phyloP scores from a whole-genome alignment of 129 eudicot genomes.

The Deinandra increscens region DNA sequence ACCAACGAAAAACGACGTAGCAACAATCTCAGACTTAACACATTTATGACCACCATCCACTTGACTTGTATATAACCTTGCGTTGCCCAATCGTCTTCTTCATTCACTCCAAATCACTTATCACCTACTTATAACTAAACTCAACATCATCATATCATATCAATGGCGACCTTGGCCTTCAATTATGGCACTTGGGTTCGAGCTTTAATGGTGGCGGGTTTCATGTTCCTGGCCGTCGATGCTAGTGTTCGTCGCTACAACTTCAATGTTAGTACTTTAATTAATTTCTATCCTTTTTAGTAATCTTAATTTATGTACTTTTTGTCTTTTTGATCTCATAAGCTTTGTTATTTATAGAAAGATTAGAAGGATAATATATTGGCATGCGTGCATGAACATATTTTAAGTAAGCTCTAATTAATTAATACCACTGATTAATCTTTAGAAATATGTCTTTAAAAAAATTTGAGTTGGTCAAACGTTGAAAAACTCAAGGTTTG shows the following conservation, averaged over 20 bases:
- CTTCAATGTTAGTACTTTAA: conserved; percentile 53
- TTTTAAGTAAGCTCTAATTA: too few relatives aligned
- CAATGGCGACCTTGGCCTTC: conserved; percentile 34
- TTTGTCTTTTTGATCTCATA: too few relatives aligned
- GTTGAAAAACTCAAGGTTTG: too few relatives aligned
- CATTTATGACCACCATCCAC: conserved; percentile 1
- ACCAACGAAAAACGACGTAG: conserved; percentile 47
- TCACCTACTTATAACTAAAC: too few relatives aligned
- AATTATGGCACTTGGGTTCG: conserved; percentile 38
- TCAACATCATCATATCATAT: neutral
- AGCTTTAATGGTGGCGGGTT: conserved; percentile 39
- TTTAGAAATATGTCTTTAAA: too few relatives aligned
- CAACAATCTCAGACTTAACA: conserved; percentile 26
- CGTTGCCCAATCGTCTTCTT: conserved; percentile 36
- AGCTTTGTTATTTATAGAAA: too few relatives aligned
- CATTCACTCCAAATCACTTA: neutral
- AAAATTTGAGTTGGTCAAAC: too few relatives aligned
- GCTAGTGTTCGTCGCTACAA: conserved; percentile 64
- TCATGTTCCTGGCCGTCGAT: conserved; percentile 44
- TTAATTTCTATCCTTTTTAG: neutral
- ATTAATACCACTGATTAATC: too few relatives aligned
- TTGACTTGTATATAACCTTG: conserved; percentile 49
- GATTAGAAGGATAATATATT: neutral
- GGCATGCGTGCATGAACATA: conserved; percentile 24
- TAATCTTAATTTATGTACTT: neutral